Evolutionary conservation across 768 basidiomycete species (phyloP).

Genomic region (Cystofilobasidium macerans): DNA sequence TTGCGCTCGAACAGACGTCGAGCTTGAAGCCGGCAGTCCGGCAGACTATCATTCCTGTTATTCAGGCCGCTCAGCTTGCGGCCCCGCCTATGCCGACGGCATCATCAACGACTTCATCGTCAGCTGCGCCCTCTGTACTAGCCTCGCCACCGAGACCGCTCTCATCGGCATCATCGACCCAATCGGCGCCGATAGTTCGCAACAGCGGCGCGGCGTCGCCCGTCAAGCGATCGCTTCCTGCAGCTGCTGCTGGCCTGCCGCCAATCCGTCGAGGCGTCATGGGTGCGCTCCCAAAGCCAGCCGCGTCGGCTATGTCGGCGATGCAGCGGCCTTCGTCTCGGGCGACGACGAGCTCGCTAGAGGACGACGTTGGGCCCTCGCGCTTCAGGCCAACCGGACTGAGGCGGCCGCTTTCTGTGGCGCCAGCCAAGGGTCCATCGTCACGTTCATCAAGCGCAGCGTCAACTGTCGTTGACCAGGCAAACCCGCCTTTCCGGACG

Average conservation of each 20-base stretch:
- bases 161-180: neutral
- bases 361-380: conserved; percentile 1
- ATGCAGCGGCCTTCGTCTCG: conserved; percentile 1
- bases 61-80: conserved; percentile 56
- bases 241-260: neutral
- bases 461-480: neutral
- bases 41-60: conserved; percentile 67
- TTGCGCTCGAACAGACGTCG: conserved; percentile 72
- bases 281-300: conserved; percentile 11
- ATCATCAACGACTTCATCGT: conserved; percentile 18
- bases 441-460: conserved; percentile 28
- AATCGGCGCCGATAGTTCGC: neutral
- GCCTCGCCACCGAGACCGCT: conserved; percentile 4
- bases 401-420: conserved; percentile 30
- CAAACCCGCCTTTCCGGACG: conserved; percentile 43
- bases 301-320: neutral
- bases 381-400: neutral
- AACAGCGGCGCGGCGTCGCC: neutral
- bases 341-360: conserved; percentile 4
- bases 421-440: conserved; percentile 45
- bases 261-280: conserved; percentile 15
- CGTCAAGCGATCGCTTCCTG: conserved; percentile 4
- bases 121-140: neutral
- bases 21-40: conserved; percentile 86
- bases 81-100: conserved; percentile 27